These are phyloP conservation scores for Verticillium nubilum DNA, from an alignment of 2,329 filamentous ascomycete species.

Conservation along the genomic window DNA sequence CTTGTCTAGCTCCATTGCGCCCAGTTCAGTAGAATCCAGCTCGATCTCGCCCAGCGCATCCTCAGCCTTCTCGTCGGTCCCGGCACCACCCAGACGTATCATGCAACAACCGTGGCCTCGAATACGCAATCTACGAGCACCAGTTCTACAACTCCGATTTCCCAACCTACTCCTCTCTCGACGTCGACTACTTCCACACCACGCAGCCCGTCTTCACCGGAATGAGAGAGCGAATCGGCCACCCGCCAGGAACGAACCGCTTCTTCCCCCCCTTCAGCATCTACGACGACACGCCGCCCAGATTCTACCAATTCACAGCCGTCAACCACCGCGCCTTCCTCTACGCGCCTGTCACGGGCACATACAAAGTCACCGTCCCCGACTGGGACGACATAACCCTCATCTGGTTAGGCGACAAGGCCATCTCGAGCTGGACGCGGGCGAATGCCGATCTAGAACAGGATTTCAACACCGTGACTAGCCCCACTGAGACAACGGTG, in stretches of 20 bases:
- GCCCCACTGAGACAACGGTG: not conserved
- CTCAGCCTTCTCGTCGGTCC: not conserved
- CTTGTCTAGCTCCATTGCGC: not conserved
- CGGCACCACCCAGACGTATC: not conserved
- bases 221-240: not conserved
- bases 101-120: not conserved
- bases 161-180: not conserved
- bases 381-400: constrained; percentile 2
- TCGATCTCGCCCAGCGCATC: not conserved
- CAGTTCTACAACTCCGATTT: not conserved
- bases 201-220: not conserved
- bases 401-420: constrained; percentile 2
- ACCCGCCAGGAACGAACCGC: not conserved
- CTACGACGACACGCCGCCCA: not conserved
- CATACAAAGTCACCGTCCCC: not conserved
- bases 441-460: constrained; percentile 1
- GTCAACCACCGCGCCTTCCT: constrained; percentile 4
- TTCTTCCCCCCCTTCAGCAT: not conserved
- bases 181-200: not conserved
- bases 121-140: not conserved
- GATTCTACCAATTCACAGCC: not conserved
- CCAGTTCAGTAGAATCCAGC: not conserved
- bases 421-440: not conserved
- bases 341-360: constrained; percentile 3
- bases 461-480: not conserved